Evolutionary conservation across 148 eudicot genomes (phyloP).

Genomic region (Pouteria glomerata): DNA sequence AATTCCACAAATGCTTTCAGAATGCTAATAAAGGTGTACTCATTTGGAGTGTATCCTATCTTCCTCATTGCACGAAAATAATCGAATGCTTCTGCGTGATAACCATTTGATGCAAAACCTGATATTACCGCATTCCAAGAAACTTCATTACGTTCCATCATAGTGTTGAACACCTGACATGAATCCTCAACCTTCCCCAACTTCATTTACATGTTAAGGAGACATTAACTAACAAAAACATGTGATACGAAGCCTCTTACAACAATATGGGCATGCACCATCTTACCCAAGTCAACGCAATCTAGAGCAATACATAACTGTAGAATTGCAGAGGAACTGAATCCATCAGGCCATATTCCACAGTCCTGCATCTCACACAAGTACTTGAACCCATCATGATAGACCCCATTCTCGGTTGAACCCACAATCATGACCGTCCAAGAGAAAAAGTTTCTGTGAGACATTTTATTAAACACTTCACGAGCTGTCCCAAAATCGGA

Average conservation of each 20-base stretch:
- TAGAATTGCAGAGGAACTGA: slow-evolving; percentile 16
- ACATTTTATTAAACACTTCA: slow-evolving; percentile 16
- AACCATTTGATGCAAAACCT: slow-evolving; percentile 22
- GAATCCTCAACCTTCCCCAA: slow-evolving; percentile 24
- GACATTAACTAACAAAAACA: slow-evolving; percentile 20
- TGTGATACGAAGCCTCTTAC: slow-evolving; percentile 20
- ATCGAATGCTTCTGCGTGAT: slow-evolving; percentile 19
- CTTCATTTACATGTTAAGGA: slow-evolving; percentile 28
- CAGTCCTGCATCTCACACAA: slow-evolving; percentile 18
- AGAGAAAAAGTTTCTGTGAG: slow-evolving; percentile 21
- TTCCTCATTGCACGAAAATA: slow-evolving; percentile 19
- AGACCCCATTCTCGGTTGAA: slow-evolving; percentile 8
- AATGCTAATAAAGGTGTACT: slow-evolving; percentile 15
- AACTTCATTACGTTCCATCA: slow-evolving; percentile 22
- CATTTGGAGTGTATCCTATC: slow-evolving; percentile 17
- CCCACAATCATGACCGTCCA: slow-evolving; percentile 31
- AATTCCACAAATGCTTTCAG: slow-evolving; percentile 26
- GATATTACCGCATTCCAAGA: slow-evolving; percentile 31
- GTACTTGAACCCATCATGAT: slow-evolving; percentile 17
- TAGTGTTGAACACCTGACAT: slow-evolving; percentile 18
- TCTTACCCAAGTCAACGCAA: slow-evolving; percentile 17
- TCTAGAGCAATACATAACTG: slow-evolving; percentile 22
- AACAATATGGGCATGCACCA: slow-evolving; percentile 23
- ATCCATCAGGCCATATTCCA: slow-evolving; percentile 18
- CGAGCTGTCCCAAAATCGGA: slow-evolving; percentile 14